phyloP scores from a whole-genome alignment of 495 filamentous ascomycete genomes.

The Lophiotrema nucula region DNA sequence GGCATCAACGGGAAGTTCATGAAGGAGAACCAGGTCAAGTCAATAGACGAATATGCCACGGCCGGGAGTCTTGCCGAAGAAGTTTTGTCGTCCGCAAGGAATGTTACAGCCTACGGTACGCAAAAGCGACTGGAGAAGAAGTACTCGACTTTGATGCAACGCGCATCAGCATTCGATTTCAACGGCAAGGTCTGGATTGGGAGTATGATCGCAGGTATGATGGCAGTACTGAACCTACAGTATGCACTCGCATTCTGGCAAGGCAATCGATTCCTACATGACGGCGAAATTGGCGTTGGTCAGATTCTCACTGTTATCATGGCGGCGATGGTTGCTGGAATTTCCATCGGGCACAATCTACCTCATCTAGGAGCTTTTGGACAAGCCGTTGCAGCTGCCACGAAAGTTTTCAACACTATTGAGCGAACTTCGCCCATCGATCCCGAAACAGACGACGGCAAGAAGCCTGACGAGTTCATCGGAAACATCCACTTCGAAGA shows the following conservation, averaged over 20 bases:
- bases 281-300: conserved; percentile 56
- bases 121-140: conserved; percentile 82
- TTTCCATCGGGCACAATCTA: conserved; percentile 83
- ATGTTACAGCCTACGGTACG: conserved; percentile 89
- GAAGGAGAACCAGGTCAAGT: conserved; percentile 72
- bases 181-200: conserved; percentile 69
- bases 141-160: conserved; percentile 71
- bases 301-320: conserved; percentile 78
- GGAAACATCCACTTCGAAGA: conserved; percentile 80
- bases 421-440: conserved; percentile 87
- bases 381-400: conserved; percentile 74
- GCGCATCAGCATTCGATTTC: conserved; percentile 74
- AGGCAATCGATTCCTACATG: conserved; percentile 75
- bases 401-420: conserved; percentile 90
- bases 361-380: conserved; percentile 84
- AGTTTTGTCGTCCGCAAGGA: conserved; percentile 89
- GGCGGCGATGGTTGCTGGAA: conserved; percentile 86
- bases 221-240: conserved; percentile 79
- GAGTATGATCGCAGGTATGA: conserved; percentile 78
- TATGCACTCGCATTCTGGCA: conserved; percentile 92
- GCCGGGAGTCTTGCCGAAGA: conserved; percentile 92
- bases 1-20: conserved; percentile 70
- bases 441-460: conserved; percentile 67
- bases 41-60: conserved; percentile 72
- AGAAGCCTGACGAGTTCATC: conserved; percentile 65